Evolutionary conservation across 192 early-diverging fungal genomes (phyloP).

Genomic region (Allomyces macrogynus): DNA sequence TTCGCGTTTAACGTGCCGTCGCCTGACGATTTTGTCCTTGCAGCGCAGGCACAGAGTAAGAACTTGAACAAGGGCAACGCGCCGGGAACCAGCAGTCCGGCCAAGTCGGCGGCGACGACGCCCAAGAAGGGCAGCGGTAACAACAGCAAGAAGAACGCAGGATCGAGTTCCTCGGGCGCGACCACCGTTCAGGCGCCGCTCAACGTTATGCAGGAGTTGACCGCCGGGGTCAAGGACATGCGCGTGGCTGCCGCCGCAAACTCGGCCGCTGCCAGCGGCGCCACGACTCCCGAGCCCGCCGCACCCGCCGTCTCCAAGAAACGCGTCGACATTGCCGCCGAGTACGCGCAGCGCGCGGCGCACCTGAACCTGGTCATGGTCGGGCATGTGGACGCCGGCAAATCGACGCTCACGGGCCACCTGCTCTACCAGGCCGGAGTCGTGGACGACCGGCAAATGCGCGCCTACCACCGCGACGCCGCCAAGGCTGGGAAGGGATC

Average conservation of each 20-base stretch:
- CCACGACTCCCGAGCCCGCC: not conserved
- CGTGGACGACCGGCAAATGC: conserved; percentile 67
- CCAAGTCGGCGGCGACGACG: not conserved
- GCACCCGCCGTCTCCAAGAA: conserved; percentile 8
- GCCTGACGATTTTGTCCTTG: not conserved
- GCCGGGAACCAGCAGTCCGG: not conserved
- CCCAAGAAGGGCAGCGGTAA: not conserved
- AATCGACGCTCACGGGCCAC: conserved; percentile 93
- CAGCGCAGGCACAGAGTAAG: not conserved
- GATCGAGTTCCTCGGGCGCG: not conserved
- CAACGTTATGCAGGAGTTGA: too few relatives aligned
- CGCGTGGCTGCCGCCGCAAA: not conserved
- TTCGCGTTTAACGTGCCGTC: not conserved
- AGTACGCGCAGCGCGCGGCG: conserved; percentile 42
- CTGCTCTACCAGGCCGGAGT: conserved; percentile 71
- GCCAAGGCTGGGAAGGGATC: conserved; percentile 85
- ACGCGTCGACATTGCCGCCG: conserved; percentile 43
- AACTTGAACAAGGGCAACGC: not conserved
- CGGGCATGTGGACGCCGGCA: conserved; percentile 72
- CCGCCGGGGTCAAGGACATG: not conserved
- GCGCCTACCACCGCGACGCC: conserved; percentile 73
- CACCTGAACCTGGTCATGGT: conserved; percentile 73
- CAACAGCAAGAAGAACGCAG: not conserved
- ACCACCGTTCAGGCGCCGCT: not conserved
- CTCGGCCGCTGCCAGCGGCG: not conserved